phyloP scores from a whole-genome alignment of 116 monocot species.

The Phalaenopsis hybrid region DNA sequence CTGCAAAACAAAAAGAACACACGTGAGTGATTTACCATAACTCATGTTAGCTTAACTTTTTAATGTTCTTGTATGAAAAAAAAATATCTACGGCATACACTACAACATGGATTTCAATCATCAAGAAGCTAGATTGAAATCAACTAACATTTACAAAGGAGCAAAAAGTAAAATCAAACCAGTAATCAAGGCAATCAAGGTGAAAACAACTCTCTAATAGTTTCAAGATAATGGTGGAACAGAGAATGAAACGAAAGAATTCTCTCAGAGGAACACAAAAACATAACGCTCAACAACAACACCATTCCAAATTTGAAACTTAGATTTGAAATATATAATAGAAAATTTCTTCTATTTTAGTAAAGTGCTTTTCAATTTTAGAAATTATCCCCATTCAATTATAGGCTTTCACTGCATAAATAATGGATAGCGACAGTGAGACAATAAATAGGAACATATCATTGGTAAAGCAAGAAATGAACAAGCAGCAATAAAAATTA shows the following conservation, averaged over 20 bases:
- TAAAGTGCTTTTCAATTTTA: slow-evolving; percentile 1
- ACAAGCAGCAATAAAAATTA: no score
- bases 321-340: not conserved
- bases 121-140: not conserved
- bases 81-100: not conserved
- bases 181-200: not conserved
- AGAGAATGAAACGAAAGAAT: not conserved
- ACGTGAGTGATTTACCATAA: not conserved
- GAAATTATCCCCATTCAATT: not conserved
- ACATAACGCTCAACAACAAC: not conserved
- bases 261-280: not conserved
- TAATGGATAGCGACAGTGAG: not conserved
- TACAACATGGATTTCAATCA: not conserved
- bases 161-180: not conserved
- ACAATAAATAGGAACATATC: not conserved
- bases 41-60: not conserved
- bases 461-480: not conserved
- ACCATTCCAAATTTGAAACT: not conserved
- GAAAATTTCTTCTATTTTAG: not conserved
- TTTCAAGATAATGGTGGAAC: not conserved
- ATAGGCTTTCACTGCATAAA: not conserved
- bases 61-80: no score
- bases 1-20: slow-evolving; percentile 37
- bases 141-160: not conserved
- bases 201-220: not conserved